Base-by-base conservation (phyloP, 768 basidiomycete genomes). In the Suillus tomentosus region DNA sequence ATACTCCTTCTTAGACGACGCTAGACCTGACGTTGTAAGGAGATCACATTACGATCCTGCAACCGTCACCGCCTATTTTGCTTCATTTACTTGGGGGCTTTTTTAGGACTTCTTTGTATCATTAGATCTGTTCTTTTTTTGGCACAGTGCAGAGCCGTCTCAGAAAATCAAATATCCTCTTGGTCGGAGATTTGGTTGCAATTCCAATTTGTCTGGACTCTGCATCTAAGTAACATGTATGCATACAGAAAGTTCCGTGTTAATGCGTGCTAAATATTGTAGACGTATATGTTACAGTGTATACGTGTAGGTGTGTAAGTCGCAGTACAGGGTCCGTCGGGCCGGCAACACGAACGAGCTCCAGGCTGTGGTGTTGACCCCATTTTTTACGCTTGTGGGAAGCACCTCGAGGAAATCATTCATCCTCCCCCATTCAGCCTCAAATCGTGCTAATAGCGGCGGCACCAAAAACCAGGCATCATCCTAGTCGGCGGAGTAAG, bases 121-220 rank as follows among this genome's bases (percentile, higher is more conserved):
- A n/a, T 47, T 54, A 62, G 13, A 53, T 27, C 34, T 43, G 63
- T 48, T 65, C 65, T 63, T 42, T 31, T 31, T 65, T 67, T 63
- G 61, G 57, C 61, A 59, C 60, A 62, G 65, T 59, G 50, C 42
- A 65, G 39, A 67, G 66, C 27, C 15, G 8, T 51, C 15, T 58
- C 55, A 54, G 51, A 53, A 11, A 54, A 53, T 53, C 19, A 34
- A n/a, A 54, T 31, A 9, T 34, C 31, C 15, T 51, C 27, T 51
- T 51, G 27, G 50, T 51, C 8, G 8, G 15, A 27, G 27, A 42
- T 42, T 42, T 42, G 5, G 15, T 47, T 47, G 22, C 22, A 24
- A 48, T 48, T 48, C 1, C 22, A 48, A 24, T 24, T 51, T 3
- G 14, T 31, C 31, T 31, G 31, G 5, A 27, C 27, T 27, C 24